These are phyloP conservation scores for Penicillium sp. DNA, from an alignment of 2,329 filamentous ascomycete species.

Conservation along the genomic window DNA sequence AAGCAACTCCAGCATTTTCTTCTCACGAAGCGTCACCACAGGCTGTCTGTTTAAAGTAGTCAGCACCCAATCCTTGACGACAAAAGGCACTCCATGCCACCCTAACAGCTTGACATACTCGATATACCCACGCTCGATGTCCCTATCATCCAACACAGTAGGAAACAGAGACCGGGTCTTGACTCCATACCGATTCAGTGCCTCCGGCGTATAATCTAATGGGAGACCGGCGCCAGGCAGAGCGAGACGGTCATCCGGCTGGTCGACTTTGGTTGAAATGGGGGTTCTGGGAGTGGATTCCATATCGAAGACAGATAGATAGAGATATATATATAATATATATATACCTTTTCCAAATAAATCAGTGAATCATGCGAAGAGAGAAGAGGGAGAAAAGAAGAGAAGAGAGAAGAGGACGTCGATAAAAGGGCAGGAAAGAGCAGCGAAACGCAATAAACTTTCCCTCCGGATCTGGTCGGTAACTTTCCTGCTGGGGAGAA, in stretches of 20 bases:
- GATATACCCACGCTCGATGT: slow-evolving; percentile 26
- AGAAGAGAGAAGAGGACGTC: not conserved
- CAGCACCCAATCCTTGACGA: not conserved
- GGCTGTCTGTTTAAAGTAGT: slow-evolving; percentile 20
- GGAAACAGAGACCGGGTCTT: slow-evolving; percentile 28
- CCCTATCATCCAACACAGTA: slow-evolving; percentile 29
- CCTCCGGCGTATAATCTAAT: slow-evolving; percentile 23
- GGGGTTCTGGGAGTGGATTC: not conserved
- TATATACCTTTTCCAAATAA: not conserved
- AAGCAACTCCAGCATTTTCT: slow-evolving; percentile 37
- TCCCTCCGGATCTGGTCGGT: slow-evolving; percentile 6
- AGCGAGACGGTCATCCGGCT: slow-evolving; percentile 15
- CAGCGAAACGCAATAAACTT: slow-evolving; percentile 1
- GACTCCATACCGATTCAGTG: slow-evolving; percentile 27
- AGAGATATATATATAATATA: not conserved
- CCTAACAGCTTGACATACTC: slow-evolving; percentile 19
- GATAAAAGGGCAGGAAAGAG: not conserved
- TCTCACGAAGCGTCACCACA: slow-evolving; percentile 33
- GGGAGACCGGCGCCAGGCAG: slow-evolving; percentile 33
- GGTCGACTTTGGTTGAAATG: slow-evolving; percentile 9
- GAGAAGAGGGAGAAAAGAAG: not conserved
- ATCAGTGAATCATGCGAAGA: not conserved
- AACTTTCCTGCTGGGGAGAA: not conserved
- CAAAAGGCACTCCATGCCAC: not conserved
- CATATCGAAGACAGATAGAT: slow-evolving; percentile 2